phyloP scores from a whole-genome alignment of 257 asterid species.

The Gynochthodes officinalis region DNA sequence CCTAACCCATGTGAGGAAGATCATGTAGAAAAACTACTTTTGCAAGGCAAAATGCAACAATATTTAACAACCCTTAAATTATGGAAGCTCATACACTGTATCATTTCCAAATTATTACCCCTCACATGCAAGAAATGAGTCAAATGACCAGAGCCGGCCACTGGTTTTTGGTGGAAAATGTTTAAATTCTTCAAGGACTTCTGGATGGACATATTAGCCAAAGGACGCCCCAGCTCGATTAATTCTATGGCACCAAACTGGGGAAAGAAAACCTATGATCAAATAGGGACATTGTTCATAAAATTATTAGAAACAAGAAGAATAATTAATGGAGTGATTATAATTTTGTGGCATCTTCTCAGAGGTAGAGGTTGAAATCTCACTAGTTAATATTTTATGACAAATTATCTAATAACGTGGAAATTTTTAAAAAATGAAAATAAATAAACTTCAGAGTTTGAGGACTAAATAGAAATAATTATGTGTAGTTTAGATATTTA shows the following conservation, averaged over 20 bases:
- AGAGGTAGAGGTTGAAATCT: too few species aligned
- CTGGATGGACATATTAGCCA: not conserved
- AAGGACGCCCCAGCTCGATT: not conserved
- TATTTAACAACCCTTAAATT: not conserved
- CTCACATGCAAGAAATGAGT: slow-evolving; percentile 2
- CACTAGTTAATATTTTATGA: too few species aligned
- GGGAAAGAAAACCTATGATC: not conserved
- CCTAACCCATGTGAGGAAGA: slow-evolving; percentile 14
- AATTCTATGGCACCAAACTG: not conserved
- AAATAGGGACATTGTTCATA: too few species aligned
- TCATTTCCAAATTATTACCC: not conserved
- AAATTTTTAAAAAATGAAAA: too few species aligned
- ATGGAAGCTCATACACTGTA: not conserved
- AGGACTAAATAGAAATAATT: too few species aligned
- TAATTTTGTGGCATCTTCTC: too few species aligned
- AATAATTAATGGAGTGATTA: too few species aligned
- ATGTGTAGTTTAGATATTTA: too few species aligned
- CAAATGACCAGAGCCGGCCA: not conserved
- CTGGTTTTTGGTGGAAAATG: not conserved
- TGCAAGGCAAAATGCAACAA: not conserved
- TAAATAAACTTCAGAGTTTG: too few species aligned
- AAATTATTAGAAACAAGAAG: too few species aligned
- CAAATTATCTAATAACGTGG: too few species aligned
- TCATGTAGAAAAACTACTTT: not conserved
- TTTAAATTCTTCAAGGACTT: not conserved